Evolutionary conservation across 1,284 basidiomycete genomes (phyloP).

Genomic region (Microstroma glucosiphilum): DNA sequence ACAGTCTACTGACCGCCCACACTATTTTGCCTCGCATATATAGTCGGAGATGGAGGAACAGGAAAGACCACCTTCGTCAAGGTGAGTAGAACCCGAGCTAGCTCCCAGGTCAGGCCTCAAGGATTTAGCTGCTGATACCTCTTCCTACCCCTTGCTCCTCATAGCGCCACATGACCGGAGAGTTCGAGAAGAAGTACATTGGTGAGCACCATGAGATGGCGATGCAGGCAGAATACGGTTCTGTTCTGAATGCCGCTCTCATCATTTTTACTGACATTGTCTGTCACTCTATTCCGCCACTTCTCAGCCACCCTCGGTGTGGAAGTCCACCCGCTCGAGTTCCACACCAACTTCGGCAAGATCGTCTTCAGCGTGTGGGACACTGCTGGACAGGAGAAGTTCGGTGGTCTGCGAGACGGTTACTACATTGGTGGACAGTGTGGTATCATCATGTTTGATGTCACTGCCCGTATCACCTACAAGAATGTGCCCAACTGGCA

Average conservation of each 20-base stretch:
- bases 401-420: conserved; percentile 54
- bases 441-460: conserved; percentile 99
- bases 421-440: conserved; percentile 68
- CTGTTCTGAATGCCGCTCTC: neutral
- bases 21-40: conserved; percentile 19
- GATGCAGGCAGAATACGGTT: too few species aligned
- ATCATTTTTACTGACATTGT: neutral
- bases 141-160: neutral
- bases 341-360: conserved; percentile 96
- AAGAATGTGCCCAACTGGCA: conserved; percentile 99
- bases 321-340: conserved; percentile 91
- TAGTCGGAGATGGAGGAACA: conserved; percentile 93
- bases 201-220: conserved; percentile 58
- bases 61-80: conserved; percentile 61
- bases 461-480: conserved; percentile 99
- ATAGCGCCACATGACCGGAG: conserved; percentile 89
- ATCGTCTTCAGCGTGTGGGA: conserved; percentile 99
- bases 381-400: conserved; percentile 99
- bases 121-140: neutral
- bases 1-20: too few species aligned
- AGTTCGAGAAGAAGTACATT: conserved; percentile 99
- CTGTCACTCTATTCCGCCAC: conserved; percentile 16
- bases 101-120: neutral
- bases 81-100: conserved; percentile 15
- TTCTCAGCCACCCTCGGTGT: conserved; percentile 89